Evolutionary conservation across 331 rosid genomes (phyloP), one percentile per base, ranked within the genome.

Genomic region (Spiraea crenata): DNA sequence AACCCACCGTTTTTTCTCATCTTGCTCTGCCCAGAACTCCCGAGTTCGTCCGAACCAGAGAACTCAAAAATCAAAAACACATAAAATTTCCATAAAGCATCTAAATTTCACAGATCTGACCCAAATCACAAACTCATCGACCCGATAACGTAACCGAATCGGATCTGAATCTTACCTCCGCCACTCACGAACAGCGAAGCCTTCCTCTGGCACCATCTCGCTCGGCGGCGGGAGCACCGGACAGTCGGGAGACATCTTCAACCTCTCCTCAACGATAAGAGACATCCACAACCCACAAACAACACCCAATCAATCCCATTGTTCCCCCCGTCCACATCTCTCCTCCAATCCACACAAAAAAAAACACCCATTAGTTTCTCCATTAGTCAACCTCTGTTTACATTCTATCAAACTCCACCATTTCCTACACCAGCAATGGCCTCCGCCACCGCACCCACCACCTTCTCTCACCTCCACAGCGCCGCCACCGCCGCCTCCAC

Each of bases 101-200:
- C 48, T 9, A 16, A 71, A 71, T 39, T 11, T 37, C 55, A 45
- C 67, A 73, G 79, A 67, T 73, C 76, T 60, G 62, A 31, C 46
- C 47, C 12, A 69, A 34, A 41, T 40, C 41, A 50, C 14, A 54
- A 34, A 71, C 20, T 16, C 14, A 61, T 13, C 8, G 34, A 58
- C 25, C 25, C 45, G 41, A 42, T 61, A 34, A 57, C 46, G 34
- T 45, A 47, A 12, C 9, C 37, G 16, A 71, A 69, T 47, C 74
- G 49, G 71, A 80, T 70, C 64, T 37, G 71, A 75, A 80, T 42
- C 99, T 89, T 70, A 95, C 99, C 96, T 89, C 79, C 98, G 87
- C 99, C 99, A 95, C 79, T 95, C 98, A 12, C 99, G 96, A 76
- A 95, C 89, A 61, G 90, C 96, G 42, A 72, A 68, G 5, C 99